phyloP scores from a whole-genome alignment of 805 yeast species.

The Helenozyma baotianmanensis region DNA sequence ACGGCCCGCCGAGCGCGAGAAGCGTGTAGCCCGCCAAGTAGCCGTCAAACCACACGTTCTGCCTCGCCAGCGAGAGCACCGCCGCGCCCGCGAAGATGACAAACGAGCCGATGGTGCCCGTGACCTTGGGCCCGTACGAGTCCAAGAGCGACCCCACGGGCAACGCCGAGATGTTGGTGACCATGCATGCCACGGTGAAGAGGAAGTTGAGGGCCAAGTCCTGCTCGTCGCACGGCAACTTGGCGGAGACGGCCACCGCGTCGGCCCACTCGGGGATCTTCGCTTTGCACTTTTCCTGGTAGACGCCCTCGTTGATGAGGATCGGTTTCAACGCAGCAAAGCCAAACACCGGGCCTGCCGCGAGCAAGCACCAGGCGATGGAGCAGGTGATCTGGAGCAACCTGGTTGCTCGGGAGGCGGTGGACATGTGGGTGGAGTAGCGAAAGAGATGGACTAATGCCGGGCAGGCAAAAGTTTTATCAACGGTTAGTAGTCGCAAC shows the following conservation, averaged over 20 bases:
- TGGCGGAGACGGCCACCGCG: slow-evolving; percentile 1
- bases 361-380: slow-evolving; percentile 77
- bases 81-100: slow-evolving; percentile 55
- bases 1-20: slow-evolving; percentile 90
- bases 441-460: no score
- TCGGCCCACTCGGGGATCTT: slow-evolving; percentile 7
- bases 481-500: no score
- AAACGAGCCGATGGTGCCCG: slow-evolving; percentile 70
- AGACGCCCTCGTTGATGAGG: slow-evolving; percentile 71
- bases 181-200: slow-evolving; percentile 83
- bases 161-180: slow-evolving; percentile 78
- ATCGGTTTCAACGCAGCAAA: slow-evolving; percentile 93
- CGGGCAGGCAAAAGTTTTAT: no score
- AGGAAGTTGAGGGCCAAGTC: slow-evolving; percentile 76
- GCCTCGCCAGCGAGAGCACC: slow-evolving; percentile 37
- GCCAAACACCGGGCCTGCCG: slow-evolving; percentile 94
- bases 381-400: slow-evolving; percentile 66
- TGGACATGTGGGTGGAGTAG: no score
- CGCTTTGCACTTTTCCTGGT: slow-evolving; percentile 53
- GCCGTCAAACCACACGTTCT: slow-evolving; percentile 47
- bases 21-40: slow-evolving; percentile 70
- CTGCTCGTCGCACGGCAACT: slow-evolving; percentile 57
- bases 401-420: slow-evolving; percentile 23
- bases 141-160: slow-evolving; percentile 81
- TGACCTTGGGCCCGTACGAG: slow-evolving; percentile 70